A percentile compares a stretch with the other conserved stretches of the same genome.
Conservation (phyloP, 495 filamentous ascomycete species). For the Rhypophila decipiens region DNA sequence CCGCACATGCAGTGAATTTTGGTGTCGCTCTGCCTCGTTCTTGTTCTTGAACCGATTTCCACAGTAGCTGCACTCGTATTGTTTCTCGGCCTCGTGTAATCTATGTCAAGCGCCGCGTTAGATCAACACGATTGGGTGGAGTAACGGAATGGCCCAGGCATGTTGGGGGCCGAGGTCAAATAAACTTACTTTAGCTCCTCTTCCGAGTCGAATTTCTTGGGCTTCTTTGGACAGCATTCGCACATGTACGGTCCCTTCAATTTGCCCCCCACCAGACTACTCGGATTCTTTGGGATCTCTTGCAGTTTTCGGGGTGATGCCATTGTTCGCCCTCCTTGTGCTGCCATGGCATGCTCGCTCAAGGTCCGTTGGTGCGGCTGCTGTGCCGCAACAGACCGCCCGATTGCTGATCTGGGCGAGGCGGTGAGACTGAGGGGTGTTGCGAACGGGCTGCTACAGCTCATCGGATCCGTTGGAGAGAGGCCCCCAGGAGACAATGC, state of each 20-base stretch:
- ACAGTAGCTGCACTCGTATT: constrained; percentile 89
- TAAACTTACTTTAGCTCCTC: constrained; percentile 74
- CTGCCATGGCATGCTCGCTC: constrained; percentile 30
- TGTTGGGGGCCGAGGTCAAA: too few species aligned
- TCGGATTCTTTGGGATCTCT: constrained; percentile 35
- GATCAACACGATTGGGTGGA: too few species aligned
- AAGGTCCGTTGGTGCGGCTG: constrained; percentile 40
- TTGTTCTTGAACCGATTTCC: constrained; percentile 98
- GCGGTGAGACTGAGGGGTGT: constrained; percentile 53
- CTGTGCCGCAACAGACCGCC: constrained; percentile 25
- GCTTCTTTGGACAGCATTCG: constrained; percentile 97
- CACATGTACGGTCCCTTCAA: constrained; percentile 66
- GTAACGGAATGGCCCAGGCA: too few species aligned
- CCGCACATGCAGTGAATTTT: constrained; percentile 91
- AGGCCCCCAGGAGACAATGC: constrained; percentile 59
- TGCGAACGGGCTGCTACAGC: constrained; percentile 52
- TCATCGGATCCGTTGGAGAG: constrained; percentile 44
- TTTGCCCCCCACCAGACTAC: constrained; percentile 30
- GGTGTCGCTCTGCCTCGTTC: constrained; percentile 95
- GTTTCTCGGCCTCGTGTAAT: constrained; percentile 84
- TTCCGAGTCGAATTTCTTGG: constrained; percentile 88
- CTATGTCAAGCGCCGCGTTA: constrained; percentile 31
- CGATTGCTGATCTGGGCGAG: constrained; percentile 48
- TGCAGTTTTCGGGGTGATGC: constrained; percentile 42
- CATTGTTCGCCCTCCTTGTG: constrained; percentile 25